Base-by-base conservation (phyloP, 192 early-diverging fungal genomes). In the Chytriomyces sp. region DNA sequence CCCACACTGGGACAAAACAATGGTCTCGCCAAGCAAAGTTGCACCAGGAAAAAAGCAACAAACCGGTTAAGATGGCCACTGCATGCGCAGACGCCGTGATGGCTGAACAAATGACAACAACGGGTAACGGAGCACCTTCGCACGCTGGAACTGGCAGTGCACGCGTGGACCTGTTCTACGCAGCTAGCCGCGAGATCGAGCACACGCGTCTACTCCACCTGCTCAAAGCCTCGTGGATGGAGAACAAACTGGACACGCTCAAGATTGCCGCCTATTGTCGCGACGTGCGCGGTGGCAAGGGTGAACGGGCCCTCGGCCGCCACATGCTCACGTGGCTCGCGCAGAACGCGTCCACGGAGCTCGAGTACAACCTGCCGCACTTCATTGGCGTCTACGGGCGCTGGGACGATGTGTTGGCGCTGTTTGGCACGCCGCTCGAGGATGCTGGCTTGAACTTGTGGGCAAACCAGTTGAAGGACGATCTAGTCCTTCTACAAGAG, bases 81-180 rank as follows among this genome's bases (percentile, higher is more conserved):
- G n/a, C n/a, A n/a, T n/a, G n/a, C n/a, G n/a, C n/a, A n/a, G n/a
- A n/a, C n/a, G n/a, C n/a, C n/a, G n/a, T n/a, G n/a, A n/a, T n/a
- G n/a, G n/a, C n/a, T n/a, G n/a, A n/a, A n/a, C n/a, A n/a, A n/a
- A n/a, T n/a, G n/a, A n/a, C n/a, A n/a, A 64, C 68, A 28, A 70
- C 68, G n/a, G 25, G 68, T n/a, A 70, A 70, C 68, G 68, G 68
- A n/a, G 68, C 68, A 17, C 28, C 56, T 19, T 70, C 68, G 25
- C 68, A 60, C 41, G 32, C 68, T 22, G 37, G n/a, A 7, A 70
- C 68, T 7, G 68, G 68, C 28, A 30, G 2, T 22, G 68, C 68
- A 2, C 68, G 52, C 54, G 54, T 70, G 6, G 68, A 70, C 59
- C 55, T 70, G n/a, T 70, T 70, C 55, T 70, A 62, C 68, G 59